phyloP scores from a whole-genome alignment of 371 early-diverging fungal genomes.

The Mucor velutinosus region DNA sequence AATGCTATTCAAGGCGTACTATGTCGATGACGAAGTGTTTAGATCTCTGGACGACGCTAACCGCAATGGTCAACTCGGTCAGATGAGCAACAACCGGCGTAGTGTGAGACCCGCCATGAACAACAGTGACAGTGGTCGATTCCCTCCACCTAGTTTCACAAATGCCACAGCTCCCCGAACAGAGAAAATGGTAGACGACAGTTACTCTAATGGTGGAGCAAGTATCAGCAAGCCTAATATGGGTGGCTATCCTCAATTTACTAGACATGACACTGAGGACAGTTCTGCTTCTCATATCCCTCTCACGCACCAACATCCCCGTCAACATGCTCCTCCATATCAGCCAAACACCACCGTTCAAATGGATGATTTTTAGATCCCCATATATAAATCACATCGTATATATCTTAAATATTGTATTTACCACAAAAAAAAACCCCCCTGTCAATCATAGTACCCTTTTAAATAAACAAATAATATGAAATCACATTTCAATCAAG shows the following conservation, averaged over 20 bases:
- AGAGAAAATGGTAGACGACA: conserved; percentile 15
- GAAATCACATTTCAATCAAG: too few species aligned
- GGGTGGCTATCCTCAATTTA: conserved; percentile 6
- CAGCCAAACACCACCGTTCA: conserved; percentile 24
- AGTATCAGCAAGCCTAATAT: not conserved
- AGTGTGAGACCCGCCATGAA: not conserved
- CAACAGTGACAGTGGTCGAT: conserved; percentile 8
- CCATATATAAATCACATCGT: not conserved
- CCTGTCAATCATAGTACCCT: not conserved
- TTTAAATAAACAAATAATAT: not conserved
- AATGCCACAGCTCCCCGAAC: conserved; percentile 10
- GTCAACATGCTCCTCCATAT: conserved; percentile 23
- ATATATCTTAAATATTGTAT: not conserved
- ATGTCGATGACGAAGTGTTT: conserved; percentile 45
- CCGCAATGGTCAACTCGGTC: not conserved
- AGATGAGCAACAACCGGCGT: not conserved
- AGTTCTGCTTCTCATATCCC: conserved; percentile 22
- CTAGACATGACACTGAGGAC: conserved; percentile 19
- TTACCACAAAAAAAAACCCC: not conserved
- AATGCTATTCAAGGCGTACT: conserved; percentile 38
- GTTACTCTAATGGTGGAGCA: not conserved
- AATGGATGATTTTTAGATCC: conserved; percentile 13
- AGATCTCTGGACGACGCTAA: conserved; percentile 43
- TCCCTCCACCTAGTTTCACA: conserved; percentile 5
- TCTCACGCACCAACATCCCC: conserved; percentile 9